Evolutionary conservation across 352 stramenopile genomes (phyloP).

Genomic region (Hyphochytrium catenoides): DNA sequence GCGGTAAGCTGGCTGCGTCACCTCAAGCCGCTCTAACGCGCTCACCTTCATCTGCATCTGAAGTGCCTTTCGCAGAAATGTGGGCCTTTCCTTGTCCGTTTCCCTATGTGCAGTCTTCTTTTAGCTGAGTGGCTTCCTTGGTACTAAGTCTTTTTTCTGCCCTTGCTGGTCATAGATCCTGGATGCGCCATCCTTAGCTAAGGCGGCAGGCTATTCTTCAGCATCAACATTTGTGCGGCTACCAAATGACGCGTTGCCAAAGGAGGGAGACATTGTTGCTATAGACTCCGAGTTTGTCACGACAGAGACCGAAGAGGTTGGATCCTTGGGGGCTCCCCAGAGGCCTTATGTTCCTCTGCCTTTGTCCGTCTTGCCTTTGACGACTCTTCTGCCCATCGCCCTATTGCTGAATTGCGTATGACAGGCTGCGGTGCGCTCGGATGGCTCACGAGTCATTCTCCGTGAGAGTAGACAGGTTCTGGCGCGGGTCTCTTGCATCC

Average conservation of each 20-base stretch:
- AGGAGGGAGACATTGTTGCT: slow-evolving; percentile 33
- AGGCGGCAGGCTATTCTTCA: slow-evolving; percentile 1
- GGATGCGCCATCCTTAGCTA: slow-evolving; percentile 8
- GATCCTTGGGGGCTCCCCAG: background rate
- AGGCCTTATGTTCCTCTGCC: no score
- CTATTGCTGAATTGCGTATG: slow-evolving; percentile 38
- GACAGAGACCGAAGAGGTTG: slow-evolving; percentile 12
- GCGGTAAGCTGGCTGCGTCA: background rate
- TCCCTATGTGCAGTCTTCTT: slow-evolving; percentile 9
- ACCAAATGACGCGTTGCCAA: slow-evolving; percentile 12
- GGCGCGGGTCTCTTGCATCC: slow-evolving; percentile 50
- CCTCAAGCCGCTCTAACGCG: background rate
- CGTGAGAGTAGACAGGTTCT: slow-evolving; percentile 44
- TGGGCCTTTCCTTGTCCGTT: slow-evolving; percentile 5
- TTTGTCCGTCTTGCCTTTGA: no score
- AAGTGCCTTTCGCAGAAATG: background rate
- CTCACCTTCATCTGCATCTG: background rate
- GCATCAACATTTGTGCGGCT: slow-evolving; percentile 2
- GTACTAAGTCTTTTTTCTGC: slow-evolving; percentile 5
- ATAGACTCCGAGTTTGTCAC: slow-evolving; percentile 60
- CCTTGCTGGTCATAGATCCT: slow-evolving; percentile 1
- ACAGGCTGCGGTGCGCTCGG: slow-evolving; percentile 20
- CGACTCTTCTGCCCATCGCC: background rate
- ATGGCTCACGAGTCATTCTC: slow-evolving; percentile 40
- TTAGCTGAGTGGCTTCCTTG: no score